Base-by-base conservation (phyloP, 139 green algal genomes). In the Haematococcus sp. region DNA sequence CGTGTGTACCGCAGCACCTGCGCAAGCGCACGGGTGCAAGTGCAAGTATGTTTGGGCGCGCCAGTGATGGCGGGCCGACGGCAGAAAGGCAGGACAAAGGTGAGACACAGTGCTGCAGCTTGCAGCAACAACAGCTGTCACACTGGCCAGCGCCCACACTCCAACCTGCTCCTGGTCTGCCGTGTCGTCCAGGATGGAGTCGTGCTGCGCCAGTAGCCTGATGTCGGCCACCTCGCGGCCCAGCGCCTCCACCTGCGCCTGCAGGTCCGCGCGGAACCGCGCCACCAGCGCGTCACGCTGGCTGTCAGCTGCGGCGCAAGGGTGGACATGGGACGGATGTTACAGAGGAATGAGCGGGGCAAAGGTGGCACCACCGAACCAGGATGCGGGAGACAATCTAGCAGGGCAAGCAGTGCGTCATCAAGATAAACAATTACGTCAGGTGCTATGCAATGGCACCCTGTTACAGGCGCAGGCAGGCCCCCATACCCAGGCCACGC, bases 111-210 rank as follows among this genome's bases (percentile, higher is more conserved):
- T n/a, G n/a, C n/a, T n/a, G n/a, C n/a, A n/a, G n/a, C n/a, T n/a
- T n/a, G n/a, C n/a, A n/a, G n/a, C n/a, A n/a, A n/a, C n/a, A n/a
- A n/a, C n/a, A n/a, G n/a, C n/a, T n/a, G n/a, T n/a, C n/a, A n/a
- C n/a, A n/a, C n/a, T n/a, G n/a, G n/a, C n/a, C n/a, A n/a, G n/a
- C n/a, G n/a, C n/a, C n/a, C n/a, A n/a, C n/a, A n/a, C n/a, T n/a
- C n/a, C n/a, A n/a, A n/a, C n/a, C n/a, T n/a, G n/a, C 22, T 85
- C 68, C 0, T 65, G 67, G 1, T 89, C 76, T 7, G 73, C 78
- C 1, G 63, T 34, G 25, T 84, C 80, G 46, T 91, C 81, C 54
- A 96, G 78, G 25, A 96, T 87, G 71, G 90, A 88, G 46, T 94
- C 88, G 32, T 92, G 76, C 77, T 92, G 81, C 32, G 84, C 90